Conservation (phyloP, 2,329 filamentous ascomycete species). For the Pseudogymnoascus sp. region DNA sequence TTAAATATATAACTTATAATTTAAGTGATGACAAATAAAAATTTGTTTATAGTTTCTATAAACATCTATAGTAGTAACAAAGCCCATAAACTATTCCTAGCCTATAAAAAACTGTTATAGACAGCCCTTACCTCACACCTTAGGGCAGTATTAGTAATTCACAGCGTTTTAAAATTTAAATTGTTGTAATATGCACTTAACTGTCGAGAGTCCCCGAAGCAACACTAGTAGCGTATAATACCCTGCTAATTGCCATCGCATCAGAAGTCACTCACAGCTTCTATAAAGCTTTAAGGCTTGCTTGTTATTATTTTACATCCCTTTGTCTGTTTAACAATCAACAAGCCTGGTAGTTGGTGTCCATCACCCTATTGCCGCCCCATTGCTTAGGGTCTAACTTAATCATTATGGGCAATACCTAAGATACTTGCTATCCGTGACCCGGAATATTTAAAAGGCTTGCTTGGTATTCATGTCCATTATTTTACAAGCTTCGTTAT, state of each 20-base stretch:
- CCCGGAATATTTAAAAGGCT: not conserved
- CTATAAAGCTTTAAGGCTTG: not conserved
- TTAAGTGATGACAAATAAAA: not conserved
- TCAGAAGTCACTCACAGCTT: not conserved
- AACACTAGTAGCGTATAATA: not conserved
- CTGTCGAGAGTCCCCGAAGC: not conserved
- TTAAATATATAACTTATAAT: not conserved
- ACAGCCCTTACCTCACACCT: not conserved
- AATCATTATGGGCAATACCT: constrained; percentile 41
- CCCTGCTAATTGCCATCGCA: not conserved
- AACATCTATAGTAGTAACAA: not conserved
- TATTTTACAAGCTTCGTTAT: constrained; percentile 22
- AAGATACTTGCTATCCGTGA: not conserved
- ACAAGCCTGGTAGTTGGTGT: constrained; percentile 35
- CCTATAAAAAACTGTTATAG: too few relatives aligned
- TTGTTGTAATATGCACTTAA: not conserved
- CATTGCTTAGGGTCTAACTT: constrained; percentile 88
- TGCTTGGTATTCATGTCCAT: constrained; percentile 9
- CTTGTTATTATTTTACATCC: not conserved
- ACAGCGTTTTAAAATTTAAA: not conserved
- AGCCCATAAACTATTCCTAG: not conserved
- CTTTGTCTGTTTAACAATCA: not conserved
- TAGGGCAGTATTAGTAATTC: not conserved
- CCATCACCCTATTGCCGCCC: constrained; percentile 66
- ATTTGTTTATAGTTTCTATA: not conserved